Percentiles rank a stretch among this genome's conserved stretches.
Conservation (phyloP, 2,329 filamentous ascomycete species). For the Fusarium torreyae region DNA sequence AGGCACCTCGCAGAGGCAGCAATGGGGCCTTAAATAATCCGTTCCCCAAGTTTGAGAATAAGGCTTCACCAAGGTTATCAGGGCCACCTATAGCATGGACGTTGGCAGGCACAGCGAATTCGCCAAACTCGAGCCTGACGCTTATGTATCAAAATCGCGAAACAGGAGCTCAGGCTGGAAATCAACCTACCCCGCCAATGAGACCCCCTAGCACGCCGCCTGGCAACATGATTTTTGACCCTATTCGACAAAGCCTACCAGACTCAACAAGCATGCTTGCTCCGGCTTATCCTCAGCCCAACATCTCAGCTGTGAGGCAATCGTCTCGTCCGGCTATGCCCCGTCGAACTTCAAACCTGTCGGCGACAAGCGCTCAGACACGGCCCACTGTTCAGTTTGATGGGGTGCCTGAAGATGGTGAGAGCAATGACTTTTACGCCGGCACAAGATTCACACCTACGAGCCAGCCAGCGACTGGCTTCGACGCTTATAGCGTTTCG, state of each 20-base stretch:
- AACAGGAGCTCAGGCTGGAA: conserved; percentile 4
- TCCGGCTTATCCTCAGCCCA: conserved; percentile 65
- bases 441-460: conserved; percentile 57
- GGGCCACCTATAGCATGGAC: conserved; percentile 81
- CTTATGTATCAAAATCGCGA: conserved; percentile 78
- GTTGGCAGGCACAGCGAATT: conserved; percentile 89
- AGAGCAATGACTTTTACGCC: conserved; percentile 55
- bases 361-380: conserved; percentile 37
- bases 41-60: conserved; percentile 62
- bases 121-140: conserved; percentile 85
- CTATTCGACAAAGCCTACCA: conserved; percentile 69
- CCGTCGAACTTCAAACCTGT: conserved; percentile 47
- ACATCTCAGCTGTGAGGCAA: conserved; percentile 64
- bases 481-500: conserved; percentile 61
- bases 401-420: conserved; percentile 48
- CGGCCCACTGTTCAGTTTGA: conserved; percentile 53
- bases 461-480: conserved; percentile 60
- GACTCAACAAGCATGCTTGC: conserved; percentile 65
- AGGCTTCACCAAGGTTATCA: conserved; percentile 64
- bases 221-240: conserved; percentile 73
- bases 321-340: conserved; percentile 55
- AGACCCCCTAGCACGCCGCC: conserved; percentile 64
- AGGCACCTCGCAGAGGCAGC: conserved; percentile 65
- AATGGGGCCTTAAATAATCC: conserved; percentile 54
- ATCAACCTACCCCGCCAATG: conserved; percentile 23